Evolutionary conservation across 2,329 filamentous ascomycete genomes (phyloP), one percentile per base, ranked within the genome.

Genomic region (Didymosphaeria variabile): DNA sequence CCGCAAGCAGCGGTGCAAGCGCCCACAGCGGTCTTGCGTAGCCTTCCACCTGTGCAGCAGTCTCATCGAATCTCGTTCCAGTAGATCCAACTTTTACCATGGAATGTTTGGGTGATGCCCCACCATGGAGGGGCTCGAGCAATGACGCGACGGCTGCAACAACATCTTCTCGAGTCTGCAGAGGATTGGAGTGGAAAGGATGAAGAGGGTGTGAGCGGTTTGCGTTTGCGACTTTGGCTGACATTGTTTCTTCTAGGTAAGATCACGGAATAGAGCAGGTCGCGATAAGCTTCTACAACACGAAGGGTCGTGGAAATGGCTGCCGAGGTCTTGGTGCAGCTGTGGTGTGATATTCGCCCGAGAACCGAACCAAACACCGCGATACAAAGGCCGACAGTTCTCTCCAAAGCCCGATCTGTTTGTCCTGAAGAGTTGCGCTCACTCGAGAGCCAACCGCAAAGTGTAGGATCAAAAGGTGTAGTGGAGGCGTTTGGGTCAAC

Each of bases 1-100:
- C 90, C 8, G 88, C 90, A 7, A 94, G 81, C 17, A 94, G 80
- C 17, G 88, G 87, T 3, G 89, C 88, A 19, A 94, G 79, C 1
- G 88, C 91, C 91, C 91, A 94, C 54, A 94, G 82, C 0, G 91
- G 91, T 1, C 91, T 86, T 47, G 88, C 90, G 71, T 89, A 89
- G 26, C 91, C 91, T 78, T 94, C 91, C 36, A 94, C 85, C 72
- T 93, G 90, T 1, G 91, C 90, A 9, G 90, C 91, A 1, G 88
- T 86, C 75, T 92, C 89, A 72, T 94, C 91, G 75, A 93, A 94
- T 29, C 90, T 84, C 21, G 92, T 91, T 19, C 90, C 90, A 0
- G 90, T 92, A 15, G 85, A 87, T 5, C 91, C 91, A 26, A 89
- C 86, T 70, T 87, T 88, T 50, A 93, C 84, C 50, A 90, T 83